phyloP scores from a whole-genome alignment of 129 eudicot genomes.

The Artemisia argyi region DNA sequence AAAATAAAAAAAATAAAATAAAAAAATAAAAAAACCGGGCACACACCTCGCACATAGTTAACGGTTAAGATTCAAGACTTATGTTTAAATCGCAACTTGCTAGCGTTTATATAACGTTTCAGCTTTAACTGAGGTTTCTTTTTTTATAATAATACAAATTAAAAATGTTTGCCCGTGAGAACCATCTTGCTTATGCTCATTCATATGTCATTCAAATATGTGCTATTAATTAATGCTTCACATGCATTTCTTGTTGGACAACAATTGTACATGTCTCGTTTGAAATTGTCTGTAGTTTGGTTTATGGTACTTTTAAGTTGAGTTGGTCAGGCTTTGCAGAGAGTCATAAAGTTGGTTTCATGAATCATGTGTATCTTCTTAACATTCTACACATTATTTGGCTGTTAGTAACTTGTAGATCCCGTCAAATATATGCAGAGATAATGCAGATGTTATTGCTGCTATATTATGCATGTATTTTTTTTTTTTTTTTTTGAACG shows the following conservation, averaged over 20 bases:
- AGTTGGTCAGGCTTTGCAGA: slow-evolving; percentile 19
- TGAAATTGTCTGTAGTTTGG: neutral
- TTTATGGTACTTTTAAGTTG: neutral
- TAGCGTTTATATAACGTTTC: too few relatives aligned
- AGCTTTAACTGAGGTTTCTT: too few relatives aligned
- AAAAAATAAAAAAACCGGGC: too few relatives aligned
- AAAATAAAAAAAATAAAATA: too few relatives aligned
- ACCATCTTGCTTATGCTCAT: neutral
- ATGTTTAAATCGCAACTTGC: too few relatives aligned
- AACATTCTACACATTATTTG: slow-evolving; percentile 1
- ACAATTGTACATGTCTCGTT: slow-evolving; percentile 1
- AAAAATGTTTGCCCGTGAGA: too few relatives aligned
- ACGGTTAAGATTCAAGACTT: too few relatives aligned
- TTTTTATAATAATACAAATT: too few relatives aligned
- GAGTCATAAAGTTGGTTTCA: slow-evolving; percentile 24
- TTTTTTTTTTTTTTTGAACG: too few relatives aligned
- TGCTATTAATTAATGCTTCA: neutral
- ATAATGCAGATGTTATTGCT: neutral
- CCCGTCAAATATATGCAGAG: slow-evolving; percentile 10
- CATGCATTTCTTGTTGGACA: slow-evolving; percentile 1
- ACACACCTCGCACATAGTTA: too few relatives aligned
- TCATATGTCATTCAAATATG: neutral
- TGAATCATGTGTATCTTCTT: slow-evolving; percentile 33
- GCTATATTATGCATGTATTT: slow-evolving; percentile 4
- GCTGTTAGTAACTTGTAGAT: slow-evolving; percentile 20